Conservation (phyloP, 176 grass and related monocot species). For the Cocos nucifera region DNA sequence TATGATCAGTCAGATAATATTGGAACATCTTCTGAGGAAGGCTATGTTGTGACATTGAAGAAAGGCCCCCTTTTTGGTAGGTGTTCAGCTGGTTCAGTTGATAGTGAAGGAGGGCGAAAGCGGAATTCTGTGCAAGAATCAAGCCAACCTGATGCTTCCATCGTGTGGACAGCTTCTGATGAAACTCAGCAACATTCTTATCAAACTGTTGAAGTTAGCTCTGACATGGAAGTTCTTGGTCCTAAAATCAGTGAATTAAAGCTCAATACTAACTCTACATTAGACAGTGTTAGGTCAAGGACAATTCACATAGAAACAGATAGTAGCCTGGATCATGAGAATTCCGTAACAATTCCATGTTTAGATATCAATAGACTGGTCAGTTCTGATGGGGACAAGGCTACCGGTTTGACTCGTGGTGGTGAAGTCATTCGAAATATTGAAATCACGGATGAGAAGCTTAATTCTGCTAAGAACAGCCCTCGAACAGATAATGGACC, state of each 20-base stretch:
- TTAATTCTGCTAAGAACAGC: slow-evolving; percentile 52
- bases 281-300: slow-evolving; percentile 47
- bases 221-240: slow-evolving; percentile 29
- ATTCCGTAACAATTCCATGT: slow-evolving; percentile 46
- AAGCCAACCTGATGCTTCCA: slow-evolving; percentile 21
- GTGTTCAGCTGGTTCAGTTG: slow-evolving; percentile 73
- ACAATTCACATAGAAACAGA: slow-evolving; percentile 59
- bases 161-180: slow-evolving; percentile 43
- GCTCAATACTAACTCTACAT: slow-evolving; percentile 20
- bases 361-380: slow-evolving; percentile 46
- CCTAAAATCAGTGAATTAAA: slow-evolving; percentile 41
- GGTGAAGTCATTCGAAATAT: slow-evolving; percentile 34
- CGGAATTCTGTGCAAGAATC: slow-evolving; percentile 46
- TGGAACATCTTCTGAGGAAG: slow-evolving; percentile 88
- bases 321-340: slow-evolving; percentile 51
- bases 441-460: slow-evolving; percentile 12
- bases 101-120: slow-evolving; percentile 41
- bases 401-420: slow-evolving; percentile 28
- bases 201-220: slow-evolving; percentile 27
- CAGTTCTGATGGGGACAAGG: slow-evolving; percentile 49
- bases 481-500: slow-evolving; percentile 39
- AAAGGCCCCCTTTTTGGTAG: slow-evolving; percentile 67
- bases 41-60: slow-evolving; percentile 55
- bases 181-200: slow-evolving; percentile 31
- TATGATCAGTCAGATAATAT: slow-evolving; percentile 78